These are phyloP conservation scores for Cadophora gregata DNA, from an alignment of 2,329 filamentous ascomycete genomes.

Conservation along the genomic window DNA sequence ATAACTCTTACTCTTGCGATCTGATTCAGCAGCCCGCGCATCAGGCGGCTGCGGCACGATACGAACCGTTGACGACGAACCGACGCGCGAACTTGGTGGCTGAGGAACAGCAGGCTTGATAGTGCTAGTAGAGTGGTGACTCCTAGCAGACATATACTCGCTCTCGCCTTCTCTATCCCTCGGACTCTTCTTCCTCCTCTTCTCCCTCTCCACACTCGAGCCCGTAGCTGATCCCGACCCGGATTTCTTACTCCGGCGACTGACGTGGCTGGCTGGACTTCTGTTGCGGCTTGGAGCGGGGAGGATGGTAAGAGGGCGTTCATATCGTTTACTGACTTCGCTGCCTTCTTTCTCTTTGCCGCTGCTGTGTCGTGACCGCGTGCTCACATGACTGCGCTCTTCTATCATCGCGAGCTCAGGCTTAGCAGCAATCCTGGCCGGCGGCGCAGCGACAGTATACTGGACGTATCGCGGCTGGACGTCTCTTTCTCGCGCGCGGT, in stretches of 20 bases:
- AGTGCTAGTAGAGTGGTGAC: constrained; percentile 13
- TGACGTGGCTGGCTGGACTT: constrained; percentile 8
- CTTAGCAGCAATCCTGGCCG: not conserved
- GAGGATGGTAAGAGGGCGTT: constrained; percentile 18
- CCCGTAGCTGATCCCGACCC: constrained; percentile 7
- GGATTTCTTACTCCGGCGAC: constrained; percentile 9
- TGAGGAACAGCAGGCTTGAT: constrained; percentile 16
- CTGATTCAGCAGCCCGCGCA: not conserved
- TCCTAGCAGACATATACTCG: constrained; percentile 14
- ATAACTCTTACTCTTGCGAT: not conserved
- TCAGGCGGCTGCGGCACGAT: not conserved
- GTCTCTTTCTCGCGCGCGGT: constrained; percentile 20
- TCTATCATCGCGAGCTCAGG: constrained; percentile 27
- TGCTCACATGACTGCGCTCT: constrained; percentile 26
- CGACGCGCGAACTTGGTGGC: constrained; percentile 13
- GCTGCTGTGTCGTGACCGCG: constrained; percentile 1
- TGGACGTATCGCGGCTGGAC: constrained; percentile 28
- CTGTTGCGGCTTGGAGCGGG: constrained; percentile 6
- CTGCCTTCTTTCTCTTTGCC: constrained; percentile 16
- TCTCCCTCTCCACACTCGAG: constrained; percentile 12
- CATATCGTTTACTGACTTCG: not conserved
- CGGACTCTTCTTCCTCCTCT: not conserved
- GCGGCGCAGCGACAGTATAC: constrained; percentile 22
- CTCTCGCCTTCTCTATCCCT: constrained; percentile 9
- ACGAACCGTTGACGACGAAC: not conserved